A percentile compares a stretch with the other conserved stretches of the same genome.
phyloP scores from a whole-genome alignment of 1,284 basidiomycete species.

The Ganoderma leucocontextum region DNA sequence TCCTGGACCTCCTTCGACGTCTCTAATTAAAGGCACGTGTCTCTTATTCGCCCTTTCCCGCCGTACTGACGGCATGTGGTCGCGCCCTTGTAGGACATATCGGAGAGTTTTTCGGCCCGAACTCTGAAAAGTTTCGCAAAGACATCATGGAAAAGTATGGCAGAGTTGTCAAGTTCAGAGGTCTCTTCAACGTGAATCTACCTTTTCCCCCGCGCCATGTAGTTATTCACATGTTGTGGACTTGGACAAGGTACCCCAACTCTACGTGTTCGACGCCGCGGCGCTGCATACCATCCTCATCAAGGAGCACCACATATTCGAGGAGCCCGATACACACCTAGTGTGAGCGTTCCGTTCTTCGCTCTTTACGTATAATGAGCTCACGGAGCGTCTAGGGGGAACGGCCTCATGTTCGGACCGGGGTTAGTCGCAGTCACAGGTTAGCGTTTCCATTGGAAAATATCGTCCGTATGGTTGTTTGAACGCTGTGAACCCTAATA shows the following conservation, averaged over 20 bases:
- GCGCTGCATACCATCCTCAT: slow-evolving; percentile 14
- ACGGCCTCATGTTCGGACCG: slow-evolving; percentile 1
- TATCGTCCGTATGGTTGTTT: too few species aligned
- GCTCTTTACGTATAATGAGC: not conserved
- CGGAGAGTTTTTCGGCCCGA: not conserved
- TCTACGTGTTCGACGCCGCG: slow-evolving; percentile 14
- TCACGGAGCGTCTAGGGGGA: not conserved
- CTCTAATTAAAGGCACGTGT: slow-evolving; percentile 9
- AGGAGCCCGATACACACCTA: slow-evolving; percentile 12
- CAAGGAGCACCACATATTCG: slow-evolving; percentile 19
- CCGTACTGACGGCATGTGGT: not conserved
- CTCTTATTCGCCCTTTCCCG: not conserved
- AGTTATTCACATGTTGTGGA: not conserved
- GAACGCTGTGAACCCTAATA: not conserved
- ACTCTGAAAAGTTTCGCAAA: slow-evolving; percentile 3
- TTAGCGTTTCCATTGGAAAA: not conserved
- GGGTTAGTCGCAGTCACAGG: slow-evolving; percentile 4
- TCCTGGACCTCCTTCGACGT: slow-evolving; percentile 10
- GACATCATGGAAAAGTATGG: slow-evolving; percentile 13
- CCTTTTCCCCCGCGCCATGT: not conserved
- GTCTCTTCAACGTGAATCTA: slow-evolving; percentile 5
- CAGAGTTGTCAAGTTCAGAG: slow-evolving; percentile 1
- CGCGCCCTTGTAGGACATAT: slow-evolving; percentile 7
- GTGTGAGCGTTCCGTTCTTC: slow-evolving; percentile 5
- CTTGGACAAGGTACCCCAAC: not conserved